A percentile compares a stretch with the other conserved stretches of the same genome.
Conservation (phyloP, 208 protist species). For the Trypanosoma boissoni region DNA sequence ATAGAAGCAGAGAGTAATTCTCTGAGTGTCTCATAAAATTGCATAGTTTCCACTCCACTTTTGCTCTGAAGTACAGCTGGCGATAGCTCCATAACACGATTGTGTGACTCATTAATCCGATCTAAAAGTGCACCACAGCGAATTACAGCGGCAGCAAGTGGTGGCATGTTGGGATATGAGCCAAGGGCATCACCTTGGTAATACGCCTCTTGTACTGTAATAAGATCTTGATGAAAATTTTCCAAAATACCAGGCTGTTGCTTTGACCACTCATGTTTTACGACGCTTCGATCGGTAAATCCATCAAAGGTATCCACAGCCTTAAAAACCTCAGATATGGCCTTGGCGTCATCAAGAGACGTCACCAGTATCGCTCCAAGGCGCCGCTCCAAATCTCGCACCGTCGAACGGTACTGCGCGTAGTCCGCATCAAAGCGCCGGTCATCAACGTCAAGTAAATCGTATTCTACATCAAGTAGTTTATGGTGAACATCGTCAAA, state of each 20-base stretch:
- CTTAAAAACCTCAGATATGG: slow-evolving; percentile 94
- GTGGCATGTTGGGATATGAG: slow-evolving; percentile 92
- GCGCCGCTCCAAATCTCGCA: slow-evolving; percentile 92
- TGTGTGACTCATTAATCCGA: slow-evolving; percentile 91
- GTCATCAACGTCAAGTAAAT: slow-evolving; percentile 95
- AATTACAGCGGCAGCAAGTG: slow-evolving; percentile 88
- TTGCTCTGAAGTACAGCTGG: slow-evolving; percentile 80
- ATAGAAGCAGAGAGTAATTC: slow-evolving; percentile 66
- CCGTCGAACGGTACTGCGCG: slow-evolving; percentile 75
- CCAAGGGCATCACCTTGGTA: slow-evolving; percentile 72
- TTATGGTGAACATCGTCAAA: slow-evolving; percentile 73
- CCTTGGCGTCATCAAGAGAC: slow-evolving; percentile 92
- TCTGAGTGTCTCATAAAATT: slow-evolving; percentile 81
- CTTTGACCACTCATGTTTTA: slow-evolving; percentile 93
- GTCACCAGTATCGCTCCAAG: slow-evolving; percentile 91
- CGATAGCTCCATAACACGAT: slow-evolving; percentile 68
- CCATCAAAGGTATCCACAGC: slow-evolving; percentile 96
- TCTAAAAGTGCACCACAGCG: slow-evolving; percentile 94
- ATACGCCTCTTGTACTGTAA: slow-evolving; percentile 90
- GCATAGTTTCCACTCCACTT: slow-evolving; percentile 70
- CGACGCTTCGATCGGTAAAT: slow-evolving; percentile 91
- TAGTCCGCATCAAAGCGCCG: slow-evolving; percentile 94
- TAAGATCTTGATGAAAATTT: slow-evolving; percentile 86
- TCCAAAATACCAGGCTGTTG: slow-evolving; percentile 89
- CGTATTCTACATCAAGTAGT: slow-evolving; percentile 91